phyloP scores from a whole-genome alignment of 2,329 filamentous ascomycete species.

The Colletotrichum cereale region DNA sequence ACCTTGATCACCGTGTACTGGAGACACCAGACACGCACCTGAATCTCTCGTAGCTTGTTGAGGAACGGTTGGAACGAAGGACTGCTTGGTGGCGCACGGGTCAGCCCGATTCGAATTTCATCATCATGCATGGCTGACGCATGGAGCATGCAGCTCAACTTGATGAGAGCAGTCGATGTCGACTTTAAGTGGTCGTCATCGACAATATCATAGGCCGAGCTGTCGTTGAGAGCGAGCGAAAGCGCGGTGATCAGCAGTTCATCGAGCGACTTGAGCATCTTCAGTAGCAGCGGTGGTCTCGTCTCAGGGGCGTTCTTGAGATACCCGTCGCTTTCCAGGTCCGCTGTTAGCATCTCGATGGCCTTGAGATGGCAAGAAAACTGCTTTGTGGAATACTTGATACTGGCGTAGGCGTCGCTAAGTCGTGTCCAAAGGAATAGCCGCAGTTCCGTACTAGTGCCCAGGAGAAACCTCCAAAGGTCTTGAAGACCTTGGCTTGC shows the following conservation, averaged over 20 bases:
- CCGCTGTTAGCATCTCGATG: conserved; percentile 82
- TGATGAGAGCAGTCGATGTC: conserved; percentile 78
- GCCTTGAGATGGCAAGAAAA: conserved; percentile 88
- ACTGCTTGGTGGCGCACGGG: conserved; percentile 69
- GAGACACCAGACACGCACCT: conserved; percentile 88
- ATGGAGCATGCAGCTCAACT: conserved; percentile 81
- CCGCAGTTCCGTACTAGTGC: conserved; percentile 84
- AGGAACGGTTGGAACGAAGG: conserved; percentile 69
- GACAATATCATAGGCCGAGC: conserved; percentile 82
- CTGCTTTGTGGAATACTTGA: conserved; percentile 88
- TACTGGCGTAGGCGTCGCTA: conserved; percentile 87
- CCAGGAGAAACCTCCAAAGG: conserved; percentile 86
- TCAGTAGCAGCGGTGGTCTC: conserved; percentile 78
- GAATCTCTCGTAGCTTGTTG: conserved; percentile 85
- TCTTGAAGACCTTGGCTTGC: conserved; percentile 74
- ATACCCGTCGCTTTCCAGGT: conserved; percentile 73
- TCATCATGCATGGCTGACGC: conserved; percentile 87
- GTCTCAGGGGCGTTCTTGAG: conserved; percentile 69
- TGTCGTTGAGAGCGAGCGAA: conserved; percentile 75
- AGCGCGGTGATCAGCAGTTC: conserved; percentile 80
- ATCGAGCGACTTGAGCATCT: conserved; percentile 83
- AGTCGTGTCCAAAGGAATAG: conserved; percentile 92
- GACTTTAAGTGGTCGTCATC: conserved; percentile 82
- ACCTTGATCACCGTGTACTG: conserved; percentile 86
- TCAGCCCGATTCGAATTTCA: conserved; percentile 82